Base-by-base conservation (phyloP, 768 basidiomycete genomes). In the Crassisporium funariophilum region DNA sequence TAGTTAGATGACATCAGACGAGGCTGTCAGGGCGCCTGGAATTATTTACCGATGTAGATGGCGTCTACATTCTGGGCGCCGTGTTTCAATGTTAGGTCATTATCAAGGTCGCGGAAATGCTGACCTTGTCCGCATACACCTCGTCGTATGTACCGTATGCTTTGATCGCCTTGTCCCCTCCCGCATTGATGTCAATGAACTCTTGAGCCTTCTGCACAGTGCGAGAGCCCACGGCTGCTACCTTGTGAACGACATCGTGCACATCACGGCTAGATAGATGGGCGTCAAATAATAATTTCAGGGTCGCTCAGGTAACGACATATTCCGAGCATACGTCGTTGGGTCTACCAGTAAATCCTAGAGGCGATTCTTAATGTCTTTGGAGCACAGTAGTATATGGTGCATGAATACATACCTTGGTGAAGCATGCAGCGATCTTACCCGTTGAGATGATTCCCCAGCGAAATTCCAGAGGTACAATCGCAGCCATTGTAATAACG, bases 391-490 rank as follows among this genome's bases (percentile, higher is more conserved):
- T 31, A 4, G n/a, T 17, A 13, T 22, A 22, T 9, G 15, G 39
- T 38, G 15, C 40, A 35, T 34, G n/a, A n/a, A 27, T 8, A 35
- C 68, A 47, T 48, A 87, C 90, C 73, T 79, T 81, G 9, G 82
- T 77, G 61, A 93, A 94, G 9, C 62, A 64, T 22, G 70, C 70
- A 7, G 90, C 82, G 47, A 93, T 94, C 15, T 63, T 60, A 22
- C 89, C 90, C 1, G 91, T 91, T 10, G 90, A 88, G 51, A 95
- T 86, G 53, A 94, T 88, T 13, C 92, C 91, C 92, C 91, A 93
- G 45, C 81, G 81, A 44, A 91, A 64, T 13, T 69, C 70, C 37
- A 73, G 67, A 1, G 73, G 70, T 51, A 67, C 65, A 13, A 51
- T 53, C 23, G 49, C 51, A 36, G 67, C 52, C 70, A 73, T 74